Evolutionary conservation across 768 basidiomycete species (phyloP).

Genomic region (Pisolithus marmoratus): DNA sequence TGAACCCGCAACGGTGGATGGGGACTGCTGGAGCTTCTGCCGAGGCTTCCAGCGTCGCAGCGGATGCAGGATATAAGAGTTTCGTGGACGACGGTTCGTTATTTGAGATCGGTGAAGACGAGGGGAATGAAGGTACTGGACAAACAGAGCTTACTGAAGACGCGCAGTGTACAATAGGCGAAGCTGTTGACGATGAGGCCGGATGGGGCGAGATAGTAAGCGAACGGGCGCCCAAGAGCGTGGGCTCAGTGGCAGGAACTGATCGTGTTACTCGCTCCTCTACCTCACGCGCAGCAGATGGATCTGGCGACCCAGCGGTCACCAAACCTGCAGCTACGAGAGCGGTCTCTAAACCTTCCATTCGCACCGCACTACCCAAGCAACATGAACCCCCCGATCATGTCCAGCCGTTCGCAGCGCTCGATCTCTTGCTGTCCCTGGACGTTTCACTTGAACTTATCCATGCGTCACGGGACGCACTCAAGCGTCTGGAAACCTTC

Average conservation of each 20-base stretch:
- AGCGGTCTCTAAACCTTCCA: not conserved
- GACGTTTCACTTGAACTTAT: conserved; percentile 90
- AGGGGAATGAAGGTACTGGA: conserved; percentile 18
- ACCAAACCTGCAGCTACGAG: not conserved
- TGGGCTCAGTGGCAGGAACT: not conserved
- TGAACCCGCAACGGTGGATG: conserved; percentile 85
- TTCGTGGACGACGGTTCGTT: conserved; percentile 33
- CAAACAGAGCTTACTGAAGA: conserved; percentile 14
- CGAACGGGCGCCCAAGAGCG: not conserved
- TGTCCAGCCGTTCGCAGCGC: conserved; percentile 29
- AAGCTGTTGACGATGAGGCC: conserved; percentile 13
- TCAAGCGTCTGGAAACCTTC: conserved; percentile 92
- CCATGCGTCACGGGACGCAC: conserved; percentile 84
- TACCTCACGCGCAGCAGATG: not conserved
- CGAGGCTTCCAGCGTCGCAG: not conserved
- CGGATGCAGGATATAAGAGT: conserved; percentile 16
- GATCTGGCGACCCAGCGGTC: not conserved
- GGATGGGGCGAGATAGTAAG: conserved; percentile 19
- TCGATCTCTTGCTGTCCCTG: conserved; percentile 88
- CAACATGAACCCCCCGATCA: not conserved
- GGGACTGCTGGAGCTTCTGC: conserved; percentile 27
- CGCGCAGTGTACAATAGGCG: not conserved
- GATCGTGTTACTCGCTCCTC: not conserved
- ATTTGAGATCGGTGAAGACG: conserved; percentile 46
- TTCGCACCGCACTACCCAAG: not conserved